Percentiles rank a stretch among this genome's conserved stretches.
phyloP scores from a whole-genome alignment of 306 rosid genomes.

The Fragaria ananassa region DNA sequence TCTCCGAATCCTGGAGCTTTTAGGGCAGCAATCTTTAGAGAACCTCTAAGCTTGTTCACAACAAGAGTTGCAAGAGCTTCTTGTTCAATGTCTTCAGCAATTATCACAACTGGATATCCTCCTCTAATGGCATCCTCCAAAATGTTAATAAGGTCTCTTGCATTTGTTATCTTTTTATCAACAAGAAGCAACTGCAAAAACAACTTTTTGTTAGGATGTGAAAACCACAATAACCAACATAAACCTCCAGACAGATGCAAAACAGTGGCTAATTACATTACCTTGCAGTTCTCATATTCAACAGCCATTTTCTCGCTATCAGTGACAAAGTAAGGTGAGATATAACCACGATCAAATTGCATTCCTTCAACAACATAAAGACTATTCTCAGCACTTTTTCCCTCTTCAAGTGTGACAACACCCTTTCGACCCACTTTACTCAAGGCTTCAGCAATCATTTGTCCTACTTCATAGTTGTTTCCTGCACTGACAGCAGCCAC shows the following conservation, averaged over 20 bases:
- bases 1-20: constrained; percentile 99
- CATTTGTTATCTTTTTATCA: constrained; percentile 89
- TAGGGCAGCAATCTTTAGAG: constrained; percentile 93
- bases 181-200: constrained; percentile 84
- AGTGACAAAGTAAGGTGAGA: constrained; percentile 95
- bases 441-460: constrained; percentile 98
- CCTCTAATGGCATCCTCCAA: constrained; percentile 92
- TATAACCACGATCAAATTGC: constrained; percentile 99
- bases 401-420: constrained; percentile 98
- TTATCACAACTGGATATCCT: constrained; percentile 76
- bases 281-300: constrained; percentile 96
- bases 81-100: constrained; percentile 96
- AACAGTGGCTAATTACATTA: constrained; percentile 2
- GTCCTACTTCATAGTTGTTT: constrained; percentile 86
- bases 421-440: constrained; percentile 97
- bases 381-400: constrained; percentile 89
- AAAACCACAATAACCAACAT: neutral
- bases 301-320: constrained; percentile 98
- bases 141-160: constrained; percentile 85
- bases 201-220: neutral
- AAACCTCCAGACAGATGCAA: neutral
- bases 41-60: constrained; percentile 94
- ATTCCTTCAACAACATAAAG: constrained; percentile 97
- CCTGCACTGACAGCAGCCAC: constrained; percentile 99
- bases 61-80: constrained; percentile 97